Conservation (phyloP, 768 basidiomycete species). For the Lactarius vividus region DNA sequence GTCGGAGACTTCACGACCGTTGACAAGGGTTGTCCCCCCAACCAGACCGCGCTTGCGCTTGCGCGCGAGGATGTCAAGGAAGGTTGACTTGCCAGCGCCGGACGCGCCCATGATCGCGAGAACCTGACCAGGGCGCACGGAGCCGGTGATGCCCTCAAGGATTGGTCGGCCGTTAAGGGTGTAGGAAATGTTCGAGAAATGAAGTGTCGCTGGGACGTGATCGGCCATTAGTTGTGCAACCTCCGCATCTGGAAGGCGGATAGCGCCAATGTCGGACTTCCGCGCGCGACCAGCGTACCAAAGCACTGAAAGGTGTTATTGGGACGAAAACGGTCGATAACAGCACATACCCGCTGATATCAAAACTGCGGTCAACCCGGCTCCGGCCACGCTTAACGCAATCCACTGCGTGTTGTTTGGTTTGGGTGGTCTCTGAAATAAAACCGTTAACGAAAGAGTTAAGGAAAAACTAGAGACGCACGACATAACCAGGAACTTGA, state of each 20-base stretch:
- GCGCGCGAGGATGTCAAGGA: constrained; percentile 93
- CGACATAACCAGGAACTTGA: constrained; percentile 90
- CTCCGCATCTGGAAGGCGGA: constrained; percentile 79
- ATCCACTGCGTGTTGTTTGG: constrained; percentile 83
- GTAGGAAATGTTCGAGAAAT: constrained; percentile 86
- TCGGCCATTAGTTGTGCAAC: constrained; percentile 86
- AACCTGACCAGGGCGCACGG: constrained; percentile 83
- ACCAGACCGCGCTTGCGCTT: constrained; percentile 83
- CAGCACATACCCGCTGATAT: constrained; percentile 53
- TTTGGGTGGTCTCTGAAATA: constrained; percentile 62
- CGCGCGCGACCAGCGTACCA: constrained; percentile 89
- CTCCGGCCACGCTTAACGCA: constrained; percentile 78
- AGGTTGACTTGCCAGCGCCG: constrained; percentile 93
- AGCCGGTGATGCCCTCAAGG: constrained; percentile 78
- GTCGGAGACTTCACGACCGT: constrained; percentile 75
- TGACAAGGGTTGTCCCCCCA: constrained; percentile 73
- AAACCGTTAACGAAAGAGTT: not conserved
- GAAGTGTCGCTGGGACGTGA: constrained; percentile 91
- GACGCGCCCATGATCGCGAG: constrained; percentile 98
- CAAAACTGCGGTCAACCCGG: constrained; percentile 69
- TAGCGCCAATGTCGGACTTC: constrained; percentile 63
- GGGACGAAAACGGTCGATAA: not conserved
- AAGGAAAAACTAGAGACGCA: constrained; percentile 35
- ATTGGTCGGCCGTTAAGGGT: constrained; percentile 63
- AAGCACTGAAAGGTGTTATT: constrained; percentile 47